Conservation (phyloP, 1,284 basidiomycete genomes). For the Coniferiporia sulphurascens region DNA sequence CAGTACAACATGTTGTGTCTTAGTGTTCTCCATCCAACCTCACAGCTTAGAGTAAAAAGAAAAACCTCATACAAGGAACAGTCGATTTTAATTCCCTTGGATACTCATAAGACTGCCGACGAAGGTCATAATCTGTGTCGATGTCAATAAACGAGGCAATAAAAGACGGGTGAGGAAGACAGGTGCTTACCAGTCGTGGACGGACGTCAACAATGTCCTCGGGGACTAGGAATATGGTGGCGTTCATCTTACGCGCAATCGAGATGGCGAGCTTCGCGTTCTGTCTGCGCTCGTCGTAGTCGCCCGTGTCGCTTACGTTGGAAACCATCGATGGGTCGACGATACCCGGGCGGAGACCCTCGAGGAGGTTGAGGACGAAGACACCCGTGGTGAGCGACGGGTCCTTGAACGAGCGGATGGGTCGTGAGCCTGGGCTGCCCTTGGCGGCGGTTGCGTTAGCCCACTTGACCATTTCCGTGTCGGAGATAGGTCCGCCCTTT, state of each 20-base stretch:
- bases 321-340: conserved; percentile 87
- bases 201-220: conserved; percentile 93
- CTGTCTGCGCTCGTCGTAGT: conserved; percentile 86
- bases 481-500: conserved; percentile 77
- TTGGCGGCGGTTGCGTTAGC: conserved; percentile 87
- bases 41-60: neutral
- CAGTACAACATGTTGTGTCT: conserved; percentile 9
- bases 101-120: conserved; percentile 43
- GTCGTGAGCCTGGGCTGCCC: conserved; percentile 57
- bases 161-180: neutral
- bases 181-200: conserved; percentile 64
- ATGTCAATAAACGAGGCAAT: conserved; percentile 28
- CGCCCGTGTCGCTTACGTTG: conserved; percentile 57
- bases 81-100: neutral
- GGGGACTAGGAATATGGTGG: conserved; percentile 95
- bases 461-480: conserved; percentile 95
- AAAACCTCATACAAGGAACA: neutral
- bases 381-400: conserved; percentile 84
- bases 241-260: conserved; percentile 96
- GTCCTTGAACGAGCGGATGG: conserved; percentile 93
- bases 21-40: neutral
- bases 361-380: conserved; percentile 93
- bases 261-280: conserved; percentile 98
- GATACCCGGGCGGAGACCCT: conserved; percentile 89
- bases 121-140: conserved; percentile 43